phyloP scores from a whole-genome alignment of 139 green algal species.

The Chlamydomonas sphaeroides region DNA sequence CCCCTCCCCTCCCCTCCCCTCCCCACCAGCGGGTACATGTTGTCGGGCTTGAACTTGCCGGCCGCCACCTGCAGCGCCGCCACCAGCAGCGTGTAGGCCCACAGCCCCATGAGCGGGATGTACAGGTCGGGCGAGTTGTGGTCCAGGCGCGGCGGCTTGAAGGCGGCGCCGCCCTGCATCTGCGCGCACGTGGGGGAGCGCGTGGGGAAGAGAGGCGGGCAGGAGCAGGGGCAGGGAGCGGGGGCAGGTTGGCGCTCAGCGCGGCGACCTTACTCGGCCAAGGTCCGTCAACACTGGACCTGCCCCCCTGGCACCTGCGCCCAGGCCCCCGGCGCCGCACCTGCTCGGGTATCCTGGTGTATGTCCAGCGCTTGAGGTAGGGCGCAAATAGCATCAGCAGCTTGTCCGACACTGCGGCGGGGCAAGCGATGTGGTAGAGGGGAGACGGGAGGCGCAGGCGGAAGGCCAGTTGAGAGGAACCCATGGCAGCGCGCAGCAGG shows the following conservation, averaged over 20 bases:
- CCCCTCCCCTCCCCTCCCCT: not conserved
- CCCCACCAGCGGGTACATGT: slow-evolving; percentile 77
- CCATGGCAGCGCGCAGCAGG: too few species aligned
- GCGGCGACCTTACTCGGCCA: too few species aligned
- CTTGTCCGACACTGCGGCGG: slow-evolving; percentile 82
- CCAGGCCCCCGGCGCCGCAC: too few species aligned
- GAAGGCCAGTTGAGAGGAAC: not conserved
- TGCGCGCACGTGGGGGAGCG: slow-evolving; percentile 38
- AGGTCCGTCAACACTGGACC: too few species aligned
- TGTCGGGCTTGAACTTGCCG: slow-evolving; percentile 74
- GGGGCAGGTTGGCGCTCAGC: too few species aligned
- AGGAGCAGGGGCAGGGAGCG: too few species aligned
- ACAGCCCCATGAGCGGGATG: slow-evolving; percentile 89
- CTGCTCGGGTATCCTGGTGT: slow-evolving; percentile 81
- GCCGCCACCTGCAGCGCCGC: slow-evolving; percentile 44
- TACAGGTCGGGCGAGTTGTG: slow-evolving; percentile 97
- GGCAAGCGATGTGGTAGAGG: too few species aligned
- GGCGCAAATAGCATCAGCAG: slow-evolving; percentile 91
- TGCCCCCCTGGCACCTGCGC: too few species aligned
- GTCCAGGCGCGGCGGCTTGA: slow-evolving; percentile 88
- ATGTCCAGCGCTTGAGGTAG: slow-evolving; percentile 91
- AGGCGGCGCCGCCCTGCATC: slow-evolving; percentile 83
- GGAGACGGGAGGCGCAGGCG: not conserved
- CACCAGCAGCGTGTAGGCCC: slow-evolving; percentile 85
- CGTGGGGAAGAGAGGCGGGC: not conserved